Base-by-base conservation (phyloP, 345 rosid species). In the Ceriops tagal region DNA sequence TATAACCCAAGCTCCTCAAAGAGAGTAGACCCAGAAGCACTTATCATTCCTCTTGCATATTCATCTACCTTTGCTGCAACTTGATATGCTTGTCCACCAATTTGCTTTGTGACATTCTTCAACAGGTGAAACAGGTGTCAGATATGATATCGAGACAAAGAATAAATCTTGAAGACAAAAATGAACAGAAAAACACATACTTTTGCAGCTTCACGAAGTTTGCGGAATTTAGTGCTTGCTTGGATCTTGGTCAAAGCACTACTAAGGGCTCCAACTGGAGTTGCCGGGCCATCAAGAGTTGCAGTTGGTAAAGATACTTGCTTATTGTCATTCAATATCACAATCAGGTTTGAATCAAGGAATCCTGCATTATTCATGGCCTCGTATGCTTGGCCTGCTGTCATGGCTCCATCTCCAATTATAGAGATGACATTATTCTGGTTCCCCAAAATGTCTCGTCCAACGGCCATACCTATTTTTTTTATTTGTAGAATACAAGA, bases 401-500 rank as follows among this genome's bases (percentile, higher is more conserved):
- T 88, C 93, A 88, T 86, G 61, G 93, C 90, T 61, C 93, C 93
- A 71, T 88, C 93, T 71, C 93, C 93, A 49, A 88, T 88, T 75
- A 88, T 90, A 2, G 93, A 77, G 34, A 88, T 77, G n/a, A 88
- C 93, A 58, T 80, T 74, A 75, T 88, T 86, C 9, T 75, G 78
- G 73, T 83, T 88, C 56, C 85, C 84, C 18, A 85, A 64, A 27
- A 88, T 69, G 64, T 88, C 93, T 66, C 91, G 80, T 10, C 70
- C 93, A n/a, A 86, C 88, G 5, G 93, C 93, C 93, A 88, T 88
- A 21, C 90, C 92, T 88, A 11, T 9, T 63, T 63, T 52, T 52
- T 55, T 71, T 35, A 52, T 56, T 49, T 34, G 5, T 13, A 55
- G 24, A 32, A 20, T 22, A 60, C n/a, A 32, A 32, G 52, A 22